Evolutionary conservation across 2,329 filamentous ascomycete genomes (phyloP).

Genomic region (Colletotrichum sp.): DNA sequence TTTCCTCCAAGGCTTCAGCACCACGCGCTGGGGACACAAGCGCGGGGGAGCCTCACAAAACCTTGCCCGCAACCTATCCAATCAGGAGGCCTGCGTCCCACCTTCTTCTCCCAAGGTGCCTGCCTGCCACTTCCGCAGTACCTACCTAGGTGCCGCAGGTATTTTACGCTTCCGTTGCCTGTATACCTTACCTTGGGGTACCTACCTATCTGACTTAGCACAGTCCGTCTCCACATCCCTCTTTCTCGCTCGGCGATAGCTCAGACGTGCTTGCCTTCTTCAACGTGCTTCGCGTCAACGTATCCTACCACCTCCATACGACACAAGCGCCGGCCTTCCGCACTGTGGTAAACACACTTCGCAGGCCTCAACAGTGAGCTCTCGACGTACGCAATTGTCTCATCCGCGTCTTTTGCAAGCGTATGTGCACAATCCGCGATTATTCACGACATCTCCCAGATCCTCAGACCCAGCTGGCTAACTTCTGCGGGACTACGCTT

Average conservation of each 20-base stretch:
- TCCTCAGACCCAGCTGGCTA: neutral
- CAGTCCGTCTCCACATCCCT: neutral
- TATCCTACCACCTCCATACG: neutral
- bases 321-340: neutral
- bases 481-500: neutral
- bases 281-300: neutral
- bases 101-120: neutral
- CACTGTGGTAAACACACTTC: neutral
- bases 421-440: neutral
- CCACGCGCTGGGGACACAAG: neutral
- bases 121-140: neutral
- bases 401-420: neutral
- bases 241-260: neutral
- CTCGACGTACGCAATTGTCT: neutral
- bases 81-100: conserved; percentile 6
- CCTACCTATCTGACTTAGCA: neutral
- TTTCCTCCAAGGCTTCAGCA: neutral
- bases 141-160: neutral
- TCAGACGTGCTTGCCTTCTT: neutral
- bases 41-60: neutral
- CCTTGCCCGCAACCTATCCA: neutral
- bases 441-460: neutral
- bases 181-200: neutral
- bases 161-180: neutral
- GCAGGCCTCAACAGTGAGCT: neutral